A percentile compares a stretch with the other conserved stretches of the same genome.
phyloP scores from a whole-genome alignment of 2,329 filamentous ascomycete genomes.

The Aureobasidium sp. region DNA sequence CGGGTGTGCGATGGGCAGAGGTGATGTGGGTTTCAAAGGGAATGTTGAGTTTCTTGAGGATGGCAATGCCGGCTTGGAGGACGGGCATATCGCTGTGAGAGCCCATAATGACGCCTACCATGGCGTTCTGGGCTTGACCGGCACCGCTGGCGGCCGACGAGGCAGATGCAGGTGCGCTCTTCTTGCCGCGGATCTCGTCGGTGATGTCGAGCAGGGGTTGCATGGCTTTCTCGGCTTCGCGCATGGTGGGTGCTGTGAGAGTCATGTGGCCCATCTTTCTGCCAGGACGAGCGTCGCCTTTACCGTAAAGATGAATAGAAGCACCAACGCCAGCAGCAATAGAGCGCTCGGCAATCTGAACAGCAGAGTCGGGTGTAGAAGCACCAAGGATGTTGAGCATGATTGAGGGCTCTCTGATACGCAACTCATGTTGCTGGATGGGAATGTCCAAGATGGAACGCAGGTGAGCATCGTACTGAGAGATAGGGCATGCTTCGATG shows the following conservation, averaged over 20 bases:
- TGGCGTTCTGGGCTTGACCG: constrained; percentile 32
- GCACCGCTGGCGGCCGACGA: constrained; percentile 9
- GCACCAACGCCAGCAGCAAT: constrained; percentile 48
- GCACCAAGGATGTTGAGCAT: constrained; percentile 79
- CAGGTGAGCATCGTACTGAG: constrained; percentile 87
- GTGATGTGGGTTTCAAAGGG: constrained; percentile 68
- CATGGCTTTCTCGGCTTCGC: constrained; percentile 58
- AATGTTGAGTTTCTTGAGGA: constrained; percentile 62
- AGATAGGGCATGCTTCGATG: constrained; percentile 82
- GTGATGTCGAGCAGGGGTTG: constrained; percentile 61
- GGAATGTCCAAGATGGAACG: constrained; percentile 69
- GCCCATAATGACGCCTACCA: constrained; percentile 76
- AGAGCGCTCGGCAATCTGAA: constrained; percentile 48
- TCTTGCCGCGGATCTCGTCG: constrained; percentile 45
- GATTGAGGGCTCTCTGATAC: constrained; percentile 54
- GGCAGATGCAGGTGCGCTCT: constrained; percentile 29
- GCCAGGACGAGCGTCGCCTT: constrained; percentile 70
- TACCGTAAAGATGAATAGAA: constrained; percentile 82
- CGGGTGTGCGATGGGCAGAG: constrained; percentile 53
- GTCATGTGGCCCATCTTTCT: constrained; percentile 96
- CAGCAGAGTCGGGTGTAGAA: constrained; percentile 55
- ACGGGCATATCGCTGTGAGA: constrained; percentile 69
- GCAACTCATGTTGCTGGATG: constrained; percentile 41
- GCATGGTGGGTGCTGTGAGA: constrained; percentile 60
- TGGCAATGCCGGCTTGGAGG: constrained; percentile 56